Evolutionary conservation across 2,329 filamentous ascomycete species (phyloP).

Genomic region (Hypoxylon rubiginosum): DNA sequence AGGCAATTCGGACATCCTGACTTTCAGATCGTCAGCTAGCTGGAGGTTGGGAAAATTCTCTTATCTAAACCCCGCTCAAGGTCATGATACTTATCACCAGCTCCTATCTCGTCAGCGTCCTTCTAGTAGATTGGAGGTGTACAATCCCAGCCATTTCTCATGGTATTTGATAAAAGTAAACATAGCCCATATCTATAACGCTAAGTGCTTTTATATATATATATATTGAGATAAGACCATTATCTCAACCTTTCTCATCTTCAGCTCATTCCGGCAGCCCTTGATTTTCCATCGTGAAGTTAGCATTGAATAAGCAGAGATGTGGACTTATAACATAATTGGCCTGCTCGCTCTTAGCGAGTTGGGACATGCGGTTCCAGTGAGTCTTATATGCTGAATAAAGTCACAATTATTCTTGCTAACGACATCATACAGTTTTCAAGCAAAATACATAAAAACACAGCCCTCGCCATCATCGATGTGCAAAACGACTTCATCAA

Average conservation of each 20-base stretch:
- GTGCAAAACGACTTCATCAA: slow-evolving; percentile 44
- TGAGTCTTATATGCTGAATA: slow-evolving; percentile 5
- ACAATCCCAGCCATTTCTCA: not conserved
- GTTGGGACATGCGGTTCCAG: slow-evolving; percentile 24
- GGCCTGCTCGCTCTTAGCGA: slow-evolving; percentile 16
- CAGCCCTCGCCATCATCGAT: slow-evolving; percentile 41
- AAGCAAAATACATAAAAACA: slow-evolving; percentile 37
- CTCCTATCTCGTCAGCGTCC: not conserved
- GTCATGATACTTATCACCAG: slow-evolving; percentile 5
- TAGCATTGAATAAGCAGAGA: slow-evolving; percentile 4
- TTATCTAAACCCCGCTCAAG: slow-evolving; percentile 31
- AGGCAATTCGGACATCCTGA: not conserved
- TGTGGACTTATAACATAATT: slow-evolving; percentile 19
- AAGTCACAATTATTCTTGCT: not conserved
- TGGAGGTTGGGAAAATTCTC: not conserved
- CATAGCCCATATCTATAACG: not conserved
- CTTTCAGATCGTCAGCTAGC: not conserved
- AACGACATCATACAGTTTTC: slow-evolving; percentile 29
- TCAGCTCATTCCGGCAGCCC: not conserved
- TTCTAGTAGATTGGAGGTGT: not conserved
- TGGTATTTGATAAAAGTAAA: not conserved
- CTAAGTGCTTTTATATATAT: not conserved
- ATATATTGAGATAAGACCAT: not conserved
- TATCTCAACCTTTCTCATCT: not conserved
- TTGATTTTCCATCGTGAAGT: not conserved